Percentiles rank a stretch among this genome's conserved stretches.
These are phyloP conservation scores for Mortierella sp. DNA, from an alignment of 371 early-diverging fungal species.

Conservation along the genomic window DNA sequence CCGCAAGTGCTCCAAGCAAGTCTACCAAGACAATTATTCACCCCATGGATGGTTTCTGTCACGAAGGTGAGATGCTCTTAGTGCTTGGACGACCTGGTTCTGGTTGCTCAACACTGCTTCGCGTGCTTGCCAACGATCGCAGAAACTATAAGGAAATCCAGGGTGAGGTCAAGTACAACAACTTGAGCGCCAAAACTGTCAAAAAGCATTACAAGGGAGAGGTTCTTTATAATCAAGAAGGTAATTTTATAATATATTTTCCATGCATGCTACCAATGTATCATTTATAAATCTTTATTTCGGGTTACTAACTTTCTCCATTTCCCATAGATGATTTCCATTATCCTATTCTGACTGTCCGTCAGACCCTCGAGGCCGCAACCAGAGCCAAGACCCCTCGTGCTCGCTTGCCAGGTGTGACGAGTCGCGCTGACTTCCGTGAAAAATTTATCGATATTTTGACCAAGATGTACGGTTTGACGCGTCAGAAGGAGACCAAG, in stretches of 20 bases:
- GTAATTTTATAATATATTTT: constrained; percentile 5
- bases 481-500: constrained; percentile 79
- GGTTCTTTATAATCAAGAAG: constrained; percentile 74
- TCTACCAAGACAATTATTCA: constrained; percentile 37
- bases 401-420: constrained; percentile 57
- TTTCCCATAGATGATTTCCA: constrained; percentile 69
- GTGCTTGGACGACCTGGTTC: constrained; percentile 79
- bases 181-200: constrained; percentile 65
- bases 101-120: constrained; percentile 75
- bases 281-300: too few relatives aligned
- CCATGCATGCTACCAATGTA: too few relatives aligned
- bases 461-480: constrained; percentile 78
- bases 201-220: constrained; percentile 67
- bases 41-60: constrained; percentile 67
- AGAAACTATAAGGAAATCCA: constrained; percentile 64
- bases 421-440: constrained; percentile 57
- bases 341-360: constrained; percentile 73
- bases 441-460: constrained; percentile 63
- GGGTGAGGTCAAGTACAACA: constrained; percentile 71
- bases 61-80: constrained; percentile 79
- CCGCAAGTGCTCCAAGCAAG: constrained; percentile 17
- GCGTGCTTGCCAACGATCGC: constrained; percentile 74
- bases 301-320: too few relatives aligned
- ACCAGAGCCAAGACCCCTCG: constrained; percentile 75
- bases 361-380: constrained; percentile 74